phyloP scores from a whole-genome alignment of 352 stramenopile species.

The Pythium oligandrum region DNA sequence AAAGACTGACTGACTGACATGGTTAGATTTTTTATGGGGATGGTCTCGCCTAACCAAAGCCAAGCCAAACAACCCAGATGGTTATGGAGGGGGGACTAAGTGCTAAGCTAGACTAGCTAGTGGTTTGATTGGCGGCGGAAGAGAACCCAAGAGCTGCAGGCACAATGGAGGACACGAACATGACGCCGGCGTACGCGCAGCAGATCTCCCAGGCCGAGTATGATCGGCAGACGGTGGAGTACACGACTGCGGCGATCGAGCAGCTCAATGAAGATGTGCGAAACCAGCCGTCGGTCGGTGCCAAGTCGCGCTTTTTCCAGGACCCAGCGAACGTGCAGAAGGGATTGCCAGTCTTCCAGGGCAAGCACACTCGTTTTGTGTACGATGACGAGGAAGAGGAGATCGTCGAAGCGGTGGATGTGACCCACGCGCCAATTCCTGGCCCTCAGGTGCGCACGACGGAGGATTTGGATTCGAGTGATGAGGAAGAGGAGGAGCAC shows the following conservation, averaged over 20 bases:
- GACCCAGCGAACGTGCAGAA: slow-evolving; percentile 47
- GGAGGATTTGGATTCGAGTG: slow-evolving; percentile 41
- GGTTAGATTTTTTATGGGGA: no score
- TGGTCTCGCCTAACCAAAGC: no score
- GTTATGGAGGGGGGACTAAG: no score
- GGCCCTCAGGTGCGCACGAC: slow-evolving; percentile 59
- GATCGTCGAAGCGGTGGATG: slow-evolving; percentile 60
- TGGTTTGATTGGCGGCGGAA: no score
- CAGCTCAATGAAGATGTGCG: slow-evolving; percentile 61
- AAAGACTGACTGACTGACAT: no score
- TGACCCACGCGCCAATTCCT: slow-evolving; percentile 46
- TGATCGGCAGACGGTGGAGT: slow-evolving; percentile 61
- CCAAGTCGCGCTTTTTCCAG: slow-evolving; percentile 60
- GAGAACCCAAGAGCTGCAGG: no score
- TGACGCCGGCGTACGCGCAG: slow-evolving; percentile 4
- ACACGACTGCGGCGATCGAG: slow-evolving; percentile 56
- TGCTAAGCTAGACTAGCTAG: no score
- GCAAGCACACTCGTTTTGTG: slow-evolving; percentile 75
- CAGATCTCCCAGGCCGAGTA: slow-evolving; percentile 33
- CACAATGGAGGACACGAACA: no score
- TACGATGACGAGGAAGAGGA: slow-evolving; percentile 72
- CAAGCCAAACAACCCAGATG: no score
- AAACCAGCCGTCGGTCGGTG: slow-evolving; percentile 37
- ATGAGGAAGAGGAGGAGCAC: slow-evolving; percentile 33
- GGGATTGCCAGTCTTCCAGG: slow-evolving; percentile 69